Base-by-base conservation (phyloP, 805 yeast species). In the Lachancea mirantina region DNA sequence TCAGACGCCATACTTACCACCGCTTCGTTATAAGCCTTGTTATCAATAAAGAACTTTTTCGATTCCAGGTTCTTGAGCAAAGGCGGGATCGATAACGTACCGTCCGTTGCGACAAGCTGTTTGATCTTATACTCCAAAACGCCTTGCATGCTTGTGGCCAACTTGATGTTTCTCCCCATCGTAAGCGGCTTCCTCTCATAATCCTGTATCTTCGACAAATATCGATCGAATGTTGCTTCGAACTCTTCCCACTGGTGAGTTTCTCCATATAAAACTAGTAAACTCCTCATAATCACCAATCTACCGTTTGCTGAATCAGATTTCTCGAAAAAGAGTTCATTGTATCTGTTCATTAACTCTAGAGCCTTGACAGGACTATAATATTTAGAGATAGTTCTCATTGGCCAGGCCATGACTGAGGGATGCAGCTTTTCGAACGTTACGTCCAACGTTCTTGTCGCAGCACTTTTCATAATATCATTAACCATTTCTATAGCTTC, bases 381-480 rank as follows among this genome's bases (percentile, higher is more conserved):
- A 33, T 35, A 41, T 26, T 50, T 53, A 2, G 57, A 48, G 18
- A 62, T 41, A 3, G 46, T 35, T 23, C 53, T 47, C 38, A 62
- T 47, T 15, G 65, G 55, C 46, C 65, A 63, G 22, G 58, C 60
- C 34, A 63, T 36, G 6, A 57, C 45, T 2, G 59, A 47, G 15
- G 65, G 63, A 26, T 57, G 61, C 19, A 61, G 32, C 9, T 39
- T 40, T 2, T 46, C 46, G n/a, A 38, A 34, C 1, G 52, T 35
- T 1, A 49, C 37, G 37, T 40, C 50, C 20, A 39, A 23, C 14
- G 35, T 46, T 35, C 37, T 45, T 18, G 39, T 42, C 19, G 49
- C 46, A 14, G 44, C 50, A 21, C 43, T 51, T 17, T 45, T 45
- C 41, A 62, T 48, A 11, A 57, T 46, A 14, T 45, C 53, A 31